phyloP scores from a whole-genome alignment of 73 alveolate genomes.

The Uronychia binucleata region DNA sequence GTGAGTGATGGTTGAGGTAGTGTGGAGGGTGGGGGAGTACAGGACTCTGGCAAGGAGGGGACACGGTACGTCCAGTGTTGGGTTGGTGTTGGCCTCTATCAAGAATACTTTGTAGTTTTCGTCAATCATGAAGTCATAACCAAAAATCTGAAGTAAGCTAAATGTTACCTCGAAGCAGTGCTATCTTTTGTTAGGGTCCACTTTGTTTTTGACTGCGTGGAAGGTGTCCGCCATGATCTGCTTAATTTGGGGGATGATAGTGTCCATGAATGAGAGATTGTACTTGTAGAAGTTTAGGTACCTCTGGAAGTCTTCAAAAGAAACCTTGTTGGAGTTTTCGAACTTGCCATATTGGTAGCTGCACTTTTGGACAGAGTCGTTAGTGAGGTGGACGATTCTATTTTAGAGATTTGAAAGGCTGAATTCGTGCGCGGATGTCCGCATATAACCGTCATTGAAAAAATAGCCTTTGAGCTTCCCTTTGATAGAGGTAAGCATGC shows the following conservation, averaged over 20 bases:
- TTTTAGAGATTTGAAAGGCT: constrained; percentile 74
- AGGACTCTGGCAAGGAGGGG: constrained; percentile 76
- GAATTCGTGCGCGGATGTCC: constrained; percentile 87
- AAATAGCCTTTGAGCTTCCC: constrained; percentile 79
- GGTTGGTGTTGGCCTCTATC: constrained; percentile 93
- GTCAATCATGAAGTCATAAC: constrained; percentile 94
- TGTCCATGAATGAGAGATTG: constrained; percentile 65
- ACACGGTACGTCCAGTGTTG: constrained; percentile 88
- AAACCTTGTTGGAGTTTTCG: constrained; percentile 74
- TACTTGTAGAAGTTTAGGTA: constrained; percentile 71
- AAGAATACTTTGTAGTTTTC: constrained; percentile 81
- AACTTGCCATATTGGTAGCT: constrained; percentile 89
- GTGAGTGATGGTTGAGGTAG: too few relatives aligned
- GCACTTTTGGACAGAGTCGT: constrained; percentile 91
- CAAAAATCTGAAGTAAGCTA: constrained; percentile 56
- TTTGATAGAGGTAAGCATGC: constrained; percentile 53
- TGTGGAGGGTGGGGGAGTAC: not conserved
- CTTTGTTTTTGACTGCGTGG: constrained; percentile 65
- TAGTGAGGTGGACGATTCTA: constrained; percentile 88
- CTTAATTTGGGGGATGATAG: constrained; percentile 69
- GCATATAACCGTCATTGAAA: constrained; percentile 92
- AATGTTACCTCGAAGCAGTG: constrained; percentile 72
- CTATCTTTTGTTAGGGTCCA: constrained; percentile 75
- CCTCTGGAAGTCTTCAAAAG: constrained; percentile 42
- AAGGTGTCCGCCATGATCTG: constrained; percentile 80